Percentiles rank a stretch among this genome's conserved stretches.
Conservation (phyloP, 805 yeast species). For the Ogataea degrootiae region DNA sequence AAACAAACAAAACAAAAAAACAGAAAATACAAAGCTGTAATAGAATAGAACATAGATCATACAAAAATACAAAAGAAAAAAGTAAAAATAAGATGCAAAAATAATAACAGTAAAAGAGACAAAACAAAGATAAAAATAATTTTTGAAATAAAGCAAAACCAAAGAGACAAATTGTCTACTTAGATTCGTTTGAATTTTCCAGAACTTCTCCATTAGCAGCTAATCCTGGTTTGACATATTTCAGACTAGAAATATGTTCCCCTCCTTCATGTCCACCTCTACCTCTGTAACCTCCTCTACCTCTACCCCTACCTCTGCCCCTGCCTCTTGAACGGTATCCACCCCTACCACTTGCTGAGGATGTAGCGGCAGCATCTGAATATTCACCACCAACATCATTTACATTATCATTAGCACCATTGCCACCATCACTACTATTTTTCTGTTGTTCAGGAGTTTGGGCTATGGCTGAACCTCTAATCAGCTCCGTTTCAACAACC, state of each 20-base stretch:
- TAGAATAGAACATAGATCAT: too few species aligned
- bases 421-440: too few species aligned
- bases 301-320: constrained; percentile 12
- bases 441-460: too few species aligned
- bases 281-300: constrained; percentile 9
- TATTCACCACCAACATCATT: background rate
- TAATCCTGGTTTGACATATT: constrained; percentile 24
- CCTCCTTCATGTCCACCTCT: constrained; percentile 10
- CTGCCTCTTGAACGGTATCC: background rate
- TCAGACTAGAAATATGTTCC: constrained; percentile 7
- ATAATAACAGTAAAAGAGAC: too few species aligned
- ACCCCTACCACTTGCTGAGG: constrained; percentile 4
- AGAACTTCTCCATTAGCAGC: constrained; percentile 17
- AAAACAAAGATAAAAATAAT: too few species aligned
- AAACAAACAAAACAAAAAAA: too few species aligned
- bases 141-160: too few species aligned
- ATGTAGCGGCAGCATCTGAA: background rate
- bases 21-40: too few species aligned
- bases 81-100: too few species aligned
- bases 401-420: background rate
- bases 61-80: too few species aligned
- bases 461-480: too few species aligned
- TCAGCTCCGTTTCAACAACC: too few species aligned
- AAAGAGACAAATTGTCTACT: background rate
- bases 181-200: background rate